Evolutionary conservation across 352 stramenopile species (phyloP), one percentile per base, ranked within the genome.

Genomic region (Pythium angustatum): DNA sequence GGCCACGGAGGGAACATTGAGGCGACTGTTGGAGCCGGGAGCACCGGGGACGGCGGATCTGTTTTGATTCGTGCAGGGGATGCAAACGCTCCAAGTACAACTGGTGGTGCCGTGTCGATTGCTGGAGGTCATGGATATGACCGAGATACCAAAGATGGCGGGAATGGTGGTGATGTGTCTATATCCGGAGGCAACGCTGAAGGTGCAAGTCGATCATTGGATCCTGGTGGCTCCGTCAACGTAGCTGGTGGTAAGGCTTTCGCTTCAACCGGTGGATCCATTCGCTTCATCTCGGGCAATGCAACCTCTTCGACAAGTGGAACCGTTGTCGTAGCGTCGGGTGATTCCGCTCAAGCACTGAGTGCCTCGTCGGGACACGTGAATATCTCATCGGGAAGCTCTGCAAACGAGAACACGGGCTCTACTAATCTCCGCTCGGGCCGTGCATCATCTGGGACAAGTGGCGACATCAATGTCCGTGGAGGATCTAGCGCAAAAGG

Each of bases 61-160:
- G 76, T 97, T 30, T 70, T 73, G 43, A 71, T 84, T 52, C 72
- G 71, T 64, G 90, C 88, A 58, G 92, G 92, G 33, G 79, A 86
- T 65, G 69, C 83, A 27, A 74, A 62, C 22, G 76, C 68, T 21
- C 33, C 59, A 22, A 68, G 67, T 26, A 64, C 79, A 12, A 66
- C 71, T 67, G 83, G 81, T 41, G 83, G 83, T n/a, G 75, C 57
- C 19, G 68, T 92, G 54, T 28, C 61, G 14, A 58, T 93, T 58
- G 59, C 61, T 55, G 79, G 67, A 49, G 78, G 81, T 26, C 73
- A 61, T 44, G 77, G 81, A 47, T 69, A 54, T 52, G 81, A 69
- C 59, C 43, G 57, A 56, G 74, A 91, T 70, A 61, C 53, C 14
- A 81, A 86, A 45, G 72, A 89, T 58, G 83, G 83, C 22, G 85